Evolutionary conservation across 2,329 filamentous ascomycete species (phyloP), one percentile per base, ranked within the genome.

Genomic region (Botrytis fragariae): DNA sequence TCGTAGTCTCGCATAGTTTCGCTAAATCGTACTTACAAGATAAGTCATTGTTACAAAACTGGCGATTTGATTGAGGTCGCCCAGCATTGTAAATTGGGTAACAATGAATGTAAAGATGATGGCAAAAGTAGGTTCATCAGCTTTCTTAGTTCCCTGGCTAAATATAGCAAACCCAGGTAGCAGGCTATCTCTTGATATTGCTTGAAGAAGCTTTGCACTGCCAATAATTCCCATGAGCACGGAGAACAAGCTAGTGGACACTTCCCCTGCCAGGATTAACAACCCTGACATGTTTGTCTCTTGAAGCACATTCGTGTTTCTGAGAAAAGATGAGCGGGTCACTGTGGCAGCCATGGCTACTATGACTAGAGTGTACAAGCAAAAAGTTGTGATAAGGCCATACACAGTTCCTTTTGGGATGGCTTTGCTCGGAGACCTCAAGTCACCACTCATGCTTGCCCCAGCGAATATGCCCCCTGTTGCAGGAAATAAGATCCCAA

Each of bases 21-120:
- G 37, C 20, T 22, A 57, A 59, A 67, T 16, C 20, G 14, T 29
- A 78, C 83, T 80, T 80, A 88, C 88, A 79, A 96, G 89, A 80
- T 96, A 97, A 25, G 93, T 92, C 92, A 97, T 97, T 2, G 94
- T 95, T 63, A 97, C 93, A 73, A 97, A 90, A 0, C 93, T 95
- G 9, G 94, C 94, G 78, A 97, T 97, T 79, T 93, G 92, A 80
- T 97, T 96, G 77, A 97, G 88, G 79, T 97, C 90, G 62, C 92
- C 92, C 69, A 97, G 87, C 82, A 97, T 91, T 0, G 93, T 93
- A 42, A 95, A 76, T 80, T 97, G 94, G 0, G 93, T 90, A 72
- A 95, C 88, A 5, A 88, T 76, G 79, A 92, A 95, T 0, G 93
- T 96, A 48, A 94, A 82, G 32, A 95, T 81, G 70, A 97, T 92